A percentile compares a stretch with the other conserved stretches of the same genome.
Conservation (phyloP, 768 basidiomycete genomes). For the Hebeloma cylindrosporum region DNA sequence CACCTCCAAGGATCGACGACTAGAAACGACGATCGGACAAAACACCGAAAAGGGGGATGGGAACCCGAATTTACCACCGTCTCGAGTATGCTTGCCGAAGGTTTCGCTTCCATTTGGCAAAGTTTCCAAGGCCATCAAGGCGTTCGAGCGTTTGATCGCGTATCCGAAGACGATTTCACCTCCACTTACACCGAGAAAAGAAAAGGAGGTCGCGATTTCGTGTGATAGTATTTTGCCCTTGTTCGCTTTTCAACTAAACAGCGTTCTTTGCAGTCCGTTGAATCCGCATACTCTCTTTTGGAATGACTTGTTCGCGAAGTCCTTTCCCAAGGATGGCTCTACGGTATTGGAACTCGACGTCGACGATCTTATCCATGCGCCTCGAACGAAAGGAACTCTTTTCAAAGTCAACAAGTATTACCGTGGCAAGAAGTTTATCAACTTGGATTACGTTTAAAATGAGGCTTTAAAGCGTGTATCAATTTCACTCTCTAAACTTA, state of each 20-base stretch:
- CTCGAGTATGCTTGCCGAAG: neutral
- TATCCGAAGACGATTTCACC: neutral
- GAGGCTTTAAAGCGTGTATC: slow-evolving; percentile 4
- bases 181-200: neutral
- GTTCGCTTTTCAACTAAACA: neutral
- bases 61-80: neutral
- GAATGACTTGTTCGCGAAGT: slow-evolving; percentile 22
- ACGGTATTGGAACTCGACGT: slow-evolving; percentile 18
- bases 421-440: slow-evolving; percentile 28
- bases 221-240: neutral
- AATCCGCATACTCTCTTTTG: slow-evolving; percentile 22
- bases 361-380: slow-evolving; percentile 23
- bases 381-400: slow-evolving; percentile 20
- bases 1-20: too few relatives aligned
- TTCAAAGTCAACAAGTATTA: slow-evolving; percentile 27
- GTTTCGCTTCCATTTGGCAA: neutral
- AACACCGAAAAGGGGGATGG: too few relatives aligned
- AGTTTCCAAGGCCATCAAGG: slow-evolving; percentile 6
- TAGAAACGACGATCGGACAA: too few relatives aligned
- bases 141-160: slow-evolving; percentile 8
- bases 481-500: too few relatives aligned
- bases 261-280: slow-evolving; percentile 16
- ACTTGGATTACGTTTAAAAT: slow-evolving; percentile 10
- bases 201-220: neutral
- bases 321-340: slow-evolving; percentile 8